Evolutionary conservation across 1,284 basidiomycete genomes (phyloP).

Genomic region (Cystobasidiaceae sp.): DNA sequence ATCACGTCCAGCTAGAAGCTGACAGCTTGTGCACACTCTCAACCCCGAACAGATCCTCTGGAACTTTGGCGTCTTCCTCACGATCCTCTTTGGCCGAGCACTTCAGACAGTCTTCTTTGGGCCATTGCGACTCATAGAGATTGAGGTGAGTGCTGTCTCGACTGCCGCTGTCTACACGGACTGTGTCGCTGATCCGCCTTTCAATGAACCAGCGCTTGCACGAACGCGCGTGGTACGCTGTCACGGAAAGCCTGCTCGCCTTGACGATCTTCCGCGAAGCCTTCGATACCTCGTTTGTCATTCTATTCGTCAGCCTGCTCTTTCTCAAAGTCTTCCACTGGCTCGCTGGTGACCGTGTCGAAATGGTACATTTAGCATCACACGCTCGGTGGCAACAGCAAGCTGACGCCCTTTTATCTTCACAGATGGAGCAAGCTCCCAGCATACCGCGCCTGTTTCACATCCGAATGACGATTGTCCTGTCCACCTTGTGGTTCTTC

Average conservation of each 20-base stretch:
- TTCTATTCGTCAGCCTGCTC: constrained; percentile 86
- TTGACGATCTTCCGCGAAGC: constrained; percentile 83
- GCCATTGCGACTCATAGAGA: constrained; percentile 74
- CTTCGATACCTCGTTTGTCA: constrained; percentile 68
- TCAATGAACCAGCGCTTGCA: constrained; percentile 67
- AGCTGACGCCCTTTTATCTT: not conserved
- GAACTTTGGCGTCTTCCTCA: constrained; percentile 79
- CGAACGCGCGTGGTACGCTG: constrained; percentile 93
- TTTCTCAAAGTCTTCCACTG: constrained; percentile 98
- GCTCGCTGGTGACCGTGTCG: constrained; percentile 88
- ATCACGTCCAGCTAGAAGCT: not conserved
- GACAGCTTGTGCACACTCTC: not conserved
- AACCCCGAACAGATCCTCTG: constrained; percentile 82
- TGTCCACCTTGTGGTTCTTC: constrained; percentile 62
- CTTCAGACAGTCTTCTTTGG: constrained; percentile 91
- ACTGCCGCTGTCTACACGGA: too few species aligned
- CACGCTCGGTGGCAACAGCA: not conserved
- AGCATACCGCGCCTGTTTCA: constrained; percentile 84
- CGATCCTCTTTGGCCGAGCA: constrained; percentile 67
- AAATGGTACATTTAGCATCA: constrained; percentile 73
- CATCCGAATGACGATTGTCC: constrained; percentile 67
- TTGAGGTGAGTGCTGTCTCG: constrained; percentile 85
- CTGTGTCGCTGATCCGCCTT: too few species aligned
- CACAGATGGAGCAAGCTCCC: constrained; percentile 92
- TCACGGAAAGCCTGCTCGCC: constrained; percentile 90